Base-by-base conservation (phyloP, 352 stramenopile species). In the Phytophthora ramorum region DNA sequence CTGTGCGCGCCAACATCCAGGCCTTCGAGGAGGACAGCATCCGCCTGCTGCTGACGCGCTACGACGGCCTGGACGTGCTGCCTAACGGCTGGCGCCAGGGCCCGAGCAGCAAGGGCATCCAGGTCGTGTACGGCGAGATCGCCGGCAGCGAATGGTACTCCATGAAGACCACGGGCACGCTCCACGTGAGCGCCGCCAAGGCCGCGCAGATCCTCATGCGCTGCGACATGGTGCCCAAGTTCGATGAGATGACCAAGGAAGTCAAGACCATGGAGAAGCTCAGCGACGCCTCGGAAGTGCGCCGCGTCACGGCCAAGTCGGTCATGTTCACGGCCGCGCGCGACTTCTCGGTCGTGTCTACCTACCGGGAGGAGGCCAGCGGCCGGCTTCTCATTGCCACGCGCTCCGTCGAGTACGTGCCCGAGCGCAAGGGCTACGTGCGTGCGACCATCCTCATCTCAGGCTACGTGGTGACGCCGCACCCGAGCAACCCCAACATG, bases 201-300 rank as follows among this genome's bases (percentile, higher is more conserved):
- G 80, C 76, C 13, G 81, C 82, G 16, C 48, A 67, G 13, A 66
- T 91, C 30, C 69, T 95, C 28, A 76, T 81, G 57, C 63, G 73
- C 22, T 58, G 71, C 26, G 73, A 91, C 30, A 87, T 86, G 73
- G 83, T 90, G 16, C 84, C 84, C 9, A 88, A 87, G 64, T 91
- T 89, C 49, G 86, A 95, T 46, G 85, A 93, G 26, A 90, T 93
- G 80, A 95, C 84, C 16, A 89, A 88, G 70, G 79, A 91, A 35
- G 79, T 90, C 3, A 75, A 73, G 41, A 19, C 77, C 2, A 46
- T 95, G 37, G 81, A 95, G 63, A 84, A 83, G 55, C 73, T 90
- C 19, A 89, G 71, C 49, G 79, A 86, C 16, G 69, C 65, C 22
- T 93, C 84, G 0, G 82, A 95, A 44, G 71, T 91, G 26, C 82